Evolutionary conservation across 805 yeast species (phyloP).

Genomic region (Pichia pseudocactophila): DNA sequence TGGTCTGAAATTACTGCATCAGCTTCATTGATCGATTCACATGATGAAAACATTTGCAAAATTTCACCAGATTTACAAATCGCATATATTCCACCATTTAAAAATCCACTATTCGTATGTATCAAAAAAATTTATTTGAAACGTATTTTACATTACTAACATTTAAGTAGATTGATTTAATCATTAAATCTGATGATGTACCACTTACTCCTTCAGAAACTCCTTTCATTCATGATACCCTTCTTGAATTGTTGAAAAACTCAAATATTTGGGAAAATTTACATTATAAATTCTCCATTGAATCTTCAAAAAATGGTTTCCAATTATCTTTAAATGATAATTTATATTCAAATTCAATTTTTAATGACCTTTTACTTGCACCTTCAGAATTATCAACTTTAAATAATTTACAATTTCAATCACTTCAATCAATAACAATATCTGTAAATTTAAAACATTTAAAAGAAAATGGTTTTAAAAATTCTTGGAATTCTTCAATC

Average conservation of each 20-base stretch:
- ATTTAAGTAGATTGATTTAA: background rate
- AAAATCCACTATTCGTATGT: background rate
- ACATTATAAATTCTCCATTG: background rate
- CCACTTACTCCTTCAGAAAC: background rate
- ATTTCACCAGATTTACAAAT: background rate
- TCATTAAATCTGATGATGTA: background rate
- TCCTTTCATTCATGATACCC: background rate
- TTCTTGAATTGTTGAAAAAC: background rate
- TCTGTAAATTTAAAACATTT: background rate
- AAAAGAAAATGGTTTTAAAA: background rate
- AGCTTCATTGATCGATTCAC: background rate
- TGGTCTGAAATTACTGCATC: background rate
- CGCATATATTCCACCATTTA: background rate
- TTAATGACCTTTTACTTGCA: conserved; percentile 9
- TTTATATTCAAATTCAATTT: conserved; percentile 1
- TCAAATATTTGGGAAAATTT: conserved; percentile 3
- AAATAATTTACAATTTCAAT: conserved; percentile 6
- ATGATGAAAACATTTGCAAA: no score
- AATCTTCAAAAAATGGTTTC: background rate
- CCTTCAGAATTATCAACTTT: conserved; percentile 8
- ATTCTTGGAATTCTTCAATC: background rate
- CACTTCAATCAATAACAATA: conserved; percentile 2
- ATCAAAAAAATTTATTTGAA: no score
- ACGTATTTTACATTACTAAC: no score
- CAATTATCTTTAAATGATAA: conserved; percentile 5